Evolutionary conservation across 805 yeast species (phyloP).

Genomic region (Teunomyces cretensis): DNA sequence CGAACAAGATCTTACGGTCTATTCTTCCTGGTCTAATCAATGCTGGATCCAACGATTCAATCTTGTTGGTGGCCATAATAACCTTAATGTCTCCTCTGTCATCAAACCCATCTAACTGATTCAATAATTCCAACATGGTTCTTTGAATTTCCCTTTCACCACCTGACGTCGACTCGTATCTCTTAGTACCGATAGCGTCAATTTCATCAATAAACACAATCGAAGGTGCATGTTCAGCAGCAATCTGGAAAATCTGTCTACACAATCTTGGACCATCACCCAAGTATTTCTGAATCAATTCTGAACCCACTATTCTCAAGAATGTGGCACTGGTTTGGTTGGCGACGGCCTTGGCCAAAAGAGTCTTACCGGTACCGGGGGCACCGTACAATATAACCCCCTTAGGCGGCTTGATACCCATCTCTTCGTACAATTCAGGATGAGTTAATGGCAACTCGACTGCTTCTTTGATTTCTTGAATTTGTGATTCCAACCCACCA

Average conservation of each 20-base stretch:
- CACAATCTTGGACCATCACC: constrained; percentile 97
- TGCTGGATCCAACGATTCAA: constrained; percentile 94
- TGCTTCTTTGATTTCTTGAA: constrained; percentile 96
- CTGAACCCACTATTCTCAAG: constrained; percentile 94
- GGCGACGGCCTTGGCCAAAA: constrained; percentile 96
- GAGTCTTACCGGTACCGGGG: constrained; percentile 96
- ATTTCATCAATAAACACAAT: constrained; percentile 98
- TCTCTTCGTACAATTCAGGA: constrained; percentile 95
- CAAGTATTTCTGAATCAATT: constrained; percentile 90
- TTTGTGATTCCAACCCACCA: constrained; percentile 94
- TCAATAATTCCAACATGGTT: constrained; percentile 93
- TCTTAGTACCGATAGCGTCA: constrained; percentile 98
- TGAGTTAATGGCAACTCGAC: constrained; percentile 95
- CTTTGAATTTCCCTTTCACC: constrained; percentile 98
- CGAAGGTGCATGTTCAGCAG: constrained; percentile 97
- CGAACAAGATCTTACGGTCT: constrained; percentile 92
- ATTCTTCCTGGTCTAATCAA: constrained; percentile 96
- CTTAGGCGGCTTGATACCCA: constrained; percentile 98
- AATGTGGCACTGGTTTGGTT: constrained; percentile 97
- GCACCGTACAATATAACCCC: constrained; percentile 97
- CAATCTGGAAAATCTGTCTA: constrained; percentile 93
- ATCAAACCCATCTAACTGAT: constrained; percentile 95
- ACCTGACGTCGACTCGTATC: constrained; percentile 95
- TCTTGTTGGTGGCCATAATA: constrained; percentile 96
- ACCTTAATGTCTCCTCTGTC: constrained; percentile 97